These are phyloP conservation scores for Tetradesmus lagerheimii DNA, from an alignment of 139 green algal species.

Conservation along the genomic window DNA sequence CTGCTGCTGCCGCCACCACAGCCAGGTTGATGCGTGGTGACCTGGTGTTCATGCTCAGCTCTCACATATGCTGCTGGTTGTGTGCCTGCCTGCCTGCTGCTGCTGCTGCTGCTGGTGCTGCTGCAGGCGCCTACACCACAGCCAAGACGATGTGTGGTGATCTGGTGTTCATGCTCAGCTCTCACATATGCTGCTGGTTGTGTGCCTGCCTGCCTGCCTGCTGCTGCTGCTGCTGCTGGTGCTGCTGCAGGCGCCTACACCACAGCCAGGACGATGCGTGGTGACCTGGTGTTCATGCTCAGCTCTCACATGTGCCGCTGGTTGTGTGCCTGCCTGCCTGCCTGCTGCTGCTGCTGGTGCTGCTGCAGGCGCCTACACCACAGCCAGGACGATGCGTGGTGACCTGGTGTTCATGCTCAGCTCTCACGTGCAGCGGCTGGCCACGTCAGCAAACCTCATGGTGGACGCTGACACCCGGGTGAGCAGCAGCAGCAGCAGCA, in stretches of 20 bases:
- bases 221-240: no score
- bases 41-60: no score
- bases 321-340: background rate
- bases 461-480: constrained; percentile 45
- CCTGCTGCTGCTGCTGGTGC: background rate
- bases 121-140: constrained; percentile 76
- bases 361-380: constrained; percentile 78
- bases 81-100: background rate
- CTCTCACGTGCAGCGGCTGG: constrained; percentile 70
- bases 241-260: constrained; percentile 72
- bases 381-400: constrained; percentile 63
- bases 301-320: constrained; percentile 51
- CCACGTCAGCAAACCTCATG: constrained; percentile 66
- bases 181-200: no score
- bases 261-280: constrained; percentile 65
- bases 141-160: constrained; percentile 59
- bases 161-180: constrained; percentile 67
- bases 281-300: constrained; percentile 66
- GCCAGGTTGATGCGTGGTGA: no score
- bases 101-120: background rate
- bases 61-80: no score
- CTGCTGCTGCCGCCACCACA: no score
- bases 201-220: background rate
- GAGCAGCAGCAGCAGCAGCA: background rate
- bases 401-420: constrained; percentile 67